Percentiles rank a stretch among this genome's conserved stretches.
phyloP scores from a whole-genome alignment of 2,329 filamentous ascomycete genomes.

The Fusarium sp. region DNA sequence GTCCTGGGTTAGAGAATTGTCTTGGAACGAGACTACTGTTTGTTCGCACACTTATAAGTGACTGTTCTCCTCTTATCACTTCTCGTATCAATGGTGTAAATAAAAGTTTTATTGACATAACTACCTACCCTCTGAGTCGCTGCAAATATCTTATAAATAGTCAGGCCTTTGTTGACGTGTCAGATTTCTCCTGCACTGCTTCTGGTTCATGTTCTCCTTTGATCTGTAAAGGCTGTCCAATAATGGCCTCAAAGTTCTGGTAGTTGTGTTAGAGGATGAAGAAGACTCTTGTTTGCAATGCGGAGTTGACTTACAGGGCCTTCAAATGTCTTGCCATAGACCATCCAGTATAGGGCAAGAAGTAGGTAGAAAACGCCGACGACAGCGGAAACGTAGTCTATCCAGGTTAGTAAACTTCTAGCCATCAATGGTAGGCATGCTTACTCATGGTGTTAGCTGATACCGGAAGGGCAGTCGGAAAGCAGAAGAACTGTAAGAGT shows the following conservation, averaged over 20 bases:
- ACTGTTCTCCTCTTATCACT: fast-evolving
- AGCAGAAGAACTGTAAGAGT: slow-evolving; percentile 7
- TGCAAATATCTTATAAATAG: neutral
- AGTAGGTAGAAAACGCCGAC: slow-evolving; percentile 2
- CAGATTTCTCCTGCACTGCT: neutral
- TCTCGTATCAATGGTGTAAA: fast-evolving
- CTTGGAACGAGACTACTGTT: neutral
- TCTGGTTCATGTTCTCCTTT: neutral
- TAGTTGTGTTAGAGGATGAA: neutral
- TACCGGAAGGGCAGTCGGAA: neutral
- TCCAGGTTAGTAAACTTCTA: fast-evolving
- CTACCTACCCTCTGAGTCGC: neutral
- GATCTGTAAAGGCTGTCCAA: neutral
- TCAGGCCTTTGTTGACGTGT: neutral
- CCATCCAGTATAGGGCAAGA: neutral
- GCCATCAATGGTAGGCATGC: fast-evolving
- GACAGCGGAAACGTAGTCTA: slow-evolving; percentile 8
- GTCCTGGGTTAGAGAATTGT: fast-evolving
- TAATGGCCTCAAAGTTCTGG: slow-evolving; percentile 4
- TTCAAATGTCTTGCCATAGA: neutral
- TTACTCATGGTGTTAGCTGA: slow-evolving; percentile 12
- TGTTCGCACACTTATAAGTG: neutral
- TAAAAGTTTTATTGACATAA: fast-evolving
- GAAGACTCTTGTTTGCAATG: fast-evolving
- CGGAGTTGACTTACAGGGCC: neutral